These are phyloP conservation scores for Pittosporum tobira DNA, from an alignment of 129 eudicot genomes.

Conservation along the genomic window DNA sequence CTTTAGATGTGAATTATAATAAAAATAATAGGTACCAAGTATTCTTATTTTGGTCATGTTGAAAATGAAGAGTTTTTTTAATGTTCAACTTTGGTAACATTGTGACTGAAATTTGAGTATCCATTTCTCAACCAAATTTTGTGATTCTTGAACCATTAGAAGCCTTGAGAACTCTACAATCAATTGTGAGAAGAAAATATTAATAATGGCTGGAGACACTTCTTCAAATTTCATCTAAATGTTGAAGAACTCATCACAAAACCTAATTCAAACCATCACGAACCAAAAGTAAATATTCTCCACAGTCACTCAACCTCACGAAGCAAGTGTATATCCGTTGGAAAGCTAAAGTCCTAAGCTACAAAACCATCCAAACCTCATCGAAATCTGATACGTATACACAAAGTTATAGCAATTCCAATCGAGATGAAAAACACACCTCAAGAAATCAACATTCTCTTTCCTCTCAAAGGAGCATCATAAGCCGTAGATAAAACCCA, in stretches of 20 bases:
- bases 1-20: too few species aligned
- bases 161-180: background rate
- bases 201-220: background rate
- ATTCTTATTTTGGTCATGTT: too few species aligned
- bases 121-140: background rate
- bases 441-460: background rate
- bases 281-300: background rate
- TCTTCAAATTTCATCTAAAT: background rate
- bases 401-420: background rate
- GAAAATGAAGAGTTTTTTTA: background rate
- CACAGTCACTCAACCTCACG: background rate
- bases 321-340: background rate
- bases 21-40: too few species aligned
- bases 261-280: background rate
- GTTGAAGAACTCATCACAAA: background rate
- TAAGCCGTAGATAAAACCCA: constrained; percentile 1
- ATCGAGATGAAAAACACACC: constrained; percentile 2
- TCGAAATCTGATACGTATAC: background rate
- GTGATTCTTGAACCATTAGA: background rate
- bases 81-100: background rate
- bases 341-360: background rate
- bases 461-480: background rate
- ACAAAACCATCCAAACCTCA: background rate
- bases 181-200: background rate
- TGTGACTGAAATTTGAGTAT: background rate